Evolutionary conservation across 768 basidiomycete species (phyloP).

Genomic region (Pholiota conissans): DNA sequence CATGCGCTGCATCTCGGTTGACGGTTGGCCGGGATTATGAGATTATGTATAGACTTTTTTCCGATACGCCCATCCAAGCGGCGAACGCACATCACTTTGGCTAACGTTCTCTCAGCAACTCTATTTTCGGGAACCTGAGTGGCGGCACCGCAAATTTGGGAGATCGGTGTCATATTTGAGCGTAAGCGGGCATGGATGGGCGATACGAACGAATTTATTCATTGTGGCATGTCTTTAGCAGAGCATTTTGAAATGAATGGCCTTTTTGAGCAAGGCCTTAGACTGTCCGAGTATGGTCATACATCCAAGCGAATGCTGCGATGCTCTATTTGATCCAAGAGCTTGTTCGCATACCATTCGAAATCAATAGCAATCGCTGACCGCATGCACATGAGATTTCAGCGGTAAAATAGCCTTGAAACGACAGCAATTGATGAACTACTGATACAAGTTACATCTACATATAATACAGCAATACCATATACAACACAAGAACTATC

Average conservation of each 20-base stretch:
- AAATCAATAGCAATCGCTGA: not conserved
- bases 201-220: not conserved
- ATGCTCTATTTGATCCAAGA: not conserved
- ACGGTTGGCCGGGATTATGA: not conserved
- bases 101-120: not conserved
- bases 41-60: not conserved
- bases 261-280: not conserved
- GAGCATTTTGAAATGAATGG: not conserved
- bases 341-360: not conserved
- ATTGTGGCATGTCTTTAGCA: not conserved
- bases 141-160: not conserved
- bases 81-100: too few species aligned
- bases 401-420: not conserved
- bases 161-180: not conserved
- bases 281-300: not conserved
- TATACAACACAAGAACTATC: slow-evolving; percentile 3
- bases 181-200: not conserved
- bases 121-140: slow-evolving; percentile 6
- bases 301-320: not conserved
- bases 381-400: not conserved
- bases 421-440: slow-evolving; percentile 1
- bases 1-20: not conserved
- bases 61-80: not conserved
- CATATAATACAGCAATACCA: slow-evolving; percentile 1
- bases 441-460: slow-evolving; percentile 11